phyloP scores from a whole-genome alignment of 1,284 basidiomycete genomes.

The Cronartium quercuum region DNA sequence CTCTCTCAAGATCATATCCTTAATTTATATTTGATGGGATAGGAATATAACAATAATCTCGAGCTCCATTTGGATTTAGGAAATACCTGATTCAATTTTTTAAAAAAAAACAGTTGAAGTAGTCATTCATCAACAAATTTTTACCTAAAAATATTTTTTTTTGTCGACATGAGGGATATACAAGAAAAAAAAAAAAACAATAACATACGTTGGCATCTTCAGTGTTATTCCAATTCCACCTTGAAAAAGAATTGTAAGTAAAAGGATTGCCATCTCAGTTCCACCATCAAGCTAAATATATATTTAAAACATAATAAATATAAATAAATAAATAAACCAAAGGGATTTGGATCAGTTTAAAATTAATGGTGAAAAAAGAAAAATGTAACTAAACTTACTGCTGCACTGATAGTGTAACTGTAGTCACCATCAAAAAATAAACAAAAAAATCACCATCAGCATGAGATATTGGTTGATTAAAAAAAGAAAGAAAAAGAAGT shows the following conservation, averaged over 20 bases:
- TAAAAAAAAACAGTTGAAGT: background rate
- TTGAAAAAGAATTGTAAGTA: slow-evolving; percentile 18
- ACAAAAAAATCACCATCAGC: background rate
- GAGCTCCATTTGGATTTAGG: background rate
- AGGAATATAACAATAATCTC: background rate
- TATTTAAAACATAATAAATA: background rate
- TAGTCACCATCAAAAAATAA: background rate
- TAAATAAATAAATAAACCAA: no score
- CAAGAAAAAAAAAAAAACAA: background rate
- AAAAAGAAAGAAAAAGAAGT: no score
- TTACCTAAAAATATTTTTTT: background rate
- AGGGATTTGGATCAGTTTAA: no score
- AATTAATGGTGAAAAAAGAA: no score
- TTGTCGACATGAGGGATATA: no score
- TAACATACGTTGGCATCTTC: slow-evolving; percentile 20
- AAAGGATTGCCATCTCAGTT: slow-evolving; percentile 14
- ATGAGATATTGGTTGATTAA: background rate
- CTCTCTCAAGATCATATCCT: no score
- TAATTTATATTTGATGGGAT: no score
- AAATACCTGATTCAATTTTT: no score
- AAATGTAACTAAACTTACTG: slow-evolving; percentile 9
- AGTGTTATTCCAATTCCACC: slow-evolving; percentile 21
- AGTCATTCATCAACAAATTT: background rate
- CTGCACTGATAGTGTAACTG: slow-evolving; percentile 34
- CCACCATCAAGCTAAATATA: slow-evolving; percentile 23